Evolutionary conservation across 345 rosid genomes (phyloP).

Genomic region (Syzygium grande): DNA sequence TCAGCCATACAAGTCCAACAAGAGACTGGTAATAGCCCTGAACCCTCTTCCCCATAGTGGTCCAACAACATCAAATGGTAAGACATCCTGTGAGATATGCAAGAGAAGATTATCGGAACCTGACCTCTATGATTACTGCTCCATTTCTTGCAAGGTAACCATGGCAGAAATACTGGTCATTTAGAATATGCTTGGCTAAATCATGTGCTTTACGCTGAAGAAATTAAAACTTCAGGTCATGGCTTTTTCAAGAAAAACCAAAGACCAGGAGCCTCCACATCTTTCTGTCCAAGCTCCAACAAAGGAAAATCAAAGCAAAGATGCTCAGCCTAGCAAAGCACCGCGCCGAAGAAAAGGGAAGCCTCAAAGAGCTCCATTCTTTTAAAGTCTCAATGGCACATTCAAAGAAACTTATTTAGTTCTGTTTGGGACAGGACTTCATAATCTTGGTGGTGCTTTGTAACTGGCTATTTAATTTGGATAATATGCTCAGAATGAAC

Average conservation of each 20-base stretch:
- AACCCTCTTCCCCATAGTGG: slow-evolving; percentile 38
- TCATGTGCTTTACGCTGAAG: not conserved
- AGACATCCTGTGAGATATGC: slow-evolving; percentile 16
- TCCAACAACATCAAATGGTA: not conserved
- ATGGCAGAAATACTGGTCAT: not conserved
- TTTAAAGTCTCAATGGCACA: not conserved
- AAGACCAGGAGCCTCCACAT: slow-evolving; percentile 3
- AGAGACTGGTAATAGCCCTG: slow-evolving; percentile 24
- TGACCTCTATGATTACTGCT: slow-evolving; percentile 22
- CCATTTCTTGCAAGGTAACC: slow-evolving; percentile 37
- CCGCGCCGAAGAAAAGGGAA: slow-evolving; percentile 7
- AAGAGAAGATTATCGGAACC: slow-evolving; percentile 25
- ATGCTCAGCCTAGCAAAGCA: not conserved
- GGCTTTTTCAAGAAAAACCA: slow-evolving; percentile 2
- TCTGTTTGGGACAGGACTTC: not conserved
- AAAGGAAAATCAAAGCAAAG: not conserved
- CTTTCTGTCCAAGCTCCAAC: not conserved
- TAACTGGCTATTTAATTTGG: not conserved
- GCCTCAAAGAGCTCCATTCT: slow-evolving; percentile 20
- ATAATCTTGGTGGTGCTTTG: not conserved
- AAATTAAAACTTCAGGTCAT: slow-evolving; percentile 2
- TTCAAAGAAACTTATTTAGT: not conserved
- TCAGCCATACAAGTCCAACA: slow-evolving; percentile 42
- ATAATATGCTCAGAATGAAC: not conserved
- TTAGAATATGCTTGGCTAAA: not conserved